Percentiles rank a stretch among this genome's conserved stretches.
Conservation (phyloP, 805 yeast genomes). For the Ogataea nitratoaversa region DNA sequence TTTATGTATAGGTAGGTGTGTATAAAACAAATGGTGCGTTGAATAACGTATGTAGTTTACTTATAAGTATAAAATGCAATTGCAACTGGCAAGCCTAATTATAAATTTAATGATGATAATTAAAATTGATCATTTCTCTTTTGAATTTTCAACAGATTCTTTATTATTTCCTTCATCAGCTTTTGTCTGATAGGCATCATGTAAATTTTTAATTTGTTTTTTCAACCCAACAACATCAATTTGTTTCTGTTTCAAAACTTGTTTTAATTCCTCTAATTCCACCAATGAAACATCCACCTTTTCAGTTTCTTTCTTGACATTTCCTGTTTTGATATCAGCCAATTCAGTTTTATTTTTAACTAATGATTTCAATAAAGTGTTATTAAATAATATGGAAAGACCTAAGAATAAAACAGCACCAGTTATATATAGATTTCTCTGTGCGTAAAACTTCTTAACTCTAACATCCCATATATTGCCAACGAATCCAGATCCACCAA, state of each 20-base stretch:
- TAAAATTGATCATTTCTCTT: neutral
- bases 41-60: too few relatives aligned
- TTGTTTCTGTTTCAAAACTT: constrained; percentile 14
- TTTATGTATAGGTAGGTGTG: too few relatives aligned
- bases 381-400: constrained; percentile 41
- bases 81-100: too few relatives aligned
- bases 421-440: constrained; percentile 50
- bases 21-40: too few relatives aligned
- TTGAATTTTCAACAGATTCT: neutral
- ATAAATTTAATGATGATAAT: too few relatives aligned
- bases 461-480: constrained; percentile 28
- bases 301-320: constrained; percentile 39
- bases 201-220: constrained; percentile 41
- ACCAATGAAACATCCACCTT: constrained; percentile 32
- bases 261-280: constrained; percentile 17
- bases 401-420: constrained; percentile 50
- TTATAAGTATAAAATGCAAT: too few relatives aligned
- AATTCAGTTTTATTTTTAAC: constrained; percentile 33
- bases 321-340: constrained; percentile 7
- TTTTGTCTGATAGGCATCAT: constrained; percentile 38
- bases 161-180: constrained; percentile 15
- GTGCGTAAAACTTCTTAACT: constrained; percentile 52
- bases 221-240: constrained; percentile 31
- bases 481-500: constrained; percentile 4
- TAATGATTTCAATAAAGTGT: constrained; percentile 40